Conservation (phyloP, 257 asterid species). For the Phtheirospermum japonicum region DNA sequence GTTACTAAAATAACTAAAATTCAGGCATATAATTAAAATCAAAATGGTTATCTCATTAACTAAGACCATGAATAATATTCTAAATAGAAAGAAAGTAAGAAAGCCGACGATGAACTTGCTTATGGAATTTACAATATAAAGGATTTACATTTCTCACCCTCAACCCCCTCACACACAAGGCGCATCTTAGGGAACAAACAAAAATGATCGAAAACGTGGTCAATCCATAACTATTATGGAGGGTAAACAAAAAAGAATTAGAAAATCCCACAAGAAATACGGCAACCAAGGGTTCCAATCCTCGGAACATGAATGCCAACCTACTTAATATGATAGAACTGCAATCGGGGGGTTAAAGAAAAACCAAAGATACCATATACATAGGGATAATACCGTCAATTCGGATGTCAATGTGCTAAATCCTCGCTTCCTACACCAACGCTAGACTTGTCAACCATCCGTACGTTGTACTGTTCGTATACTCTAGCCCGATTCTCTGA, state of each 20-base stretch:
- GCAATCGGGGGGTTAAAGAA: constrained; percentile 12
- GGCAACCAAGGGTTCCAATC: constrained; percentile 29
- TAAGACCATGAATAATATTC: background rate
- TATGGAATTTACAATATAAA: constrained; percentile 49
- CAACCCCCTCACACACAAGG: constrained; percentile 34
- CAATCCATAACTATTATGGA: constrained; percentile 34
- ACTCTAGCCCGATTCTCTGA: constrained; percentile 72
- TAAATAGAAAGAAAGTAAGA: background rate
- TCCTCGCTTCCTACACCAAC: constrained; percentile 66
- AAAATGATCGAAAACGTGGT: constrained; percentile 30
- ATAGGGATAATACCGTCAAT: constrained; percentile 17
- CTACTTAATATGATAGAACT: constrained; percentile 23
- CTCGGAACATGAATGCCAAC: constrained; percentile 30
- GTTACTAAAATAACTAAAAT: background rate
- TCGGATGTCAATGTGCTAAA: constrained; percentile 38
- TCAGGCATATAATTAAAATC: background rate
- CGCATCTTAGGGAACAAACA: constrained; percentile 27
- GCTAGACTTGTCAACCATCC: constrained; percentile 65
- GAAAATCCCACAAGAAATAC: constrained; percentile 34
- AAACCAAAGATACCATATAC: constrained; percentile 30
- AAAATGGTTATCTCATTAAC: background rate
- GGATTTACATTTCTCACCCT: constrained; percentile 62
- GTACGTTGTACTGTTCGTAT: constrained; percentile 58
- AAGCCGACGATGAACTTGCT: constrained; percentile 33
- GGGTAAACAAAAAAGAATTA: constrained; percentile 25